A percentile compares a stretch with the other conserved stretches of the same genome.
phyloP scores from a whole-genome alignment of 2,329 filamentous ascomycete species.

The Trichoderma lentiforme region DNA sequence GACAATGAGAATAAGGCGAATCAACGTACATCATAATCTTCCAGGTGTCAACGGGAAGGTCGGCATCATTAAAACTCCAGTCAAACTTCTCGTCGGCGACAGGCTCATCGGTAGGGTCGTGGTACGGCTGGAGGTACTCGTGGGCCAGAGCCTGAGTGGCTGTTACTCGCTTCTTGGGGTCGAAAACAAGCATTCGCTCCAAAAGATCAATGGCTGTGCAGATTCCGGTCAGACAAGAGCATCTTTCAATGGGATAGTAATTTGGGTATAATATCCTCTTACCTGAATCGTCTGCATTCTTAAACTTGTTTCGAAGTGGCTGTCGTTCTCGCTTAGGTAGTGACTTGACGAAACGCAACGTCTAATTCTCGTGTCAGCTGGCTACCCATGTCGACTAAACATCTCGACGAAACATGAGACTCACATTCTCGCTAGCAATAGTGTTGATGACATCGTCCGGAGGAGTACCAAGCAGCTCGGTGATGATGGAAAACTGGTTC shows the following conservation, averaged over 20 bases:
- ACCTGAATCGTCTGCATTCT: constrained; percentile 87
- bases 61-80: constrained; percentile 99
- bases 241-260: background rate
- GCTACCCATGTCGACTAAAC: background rate
- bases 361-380: constrained; percentile 51
- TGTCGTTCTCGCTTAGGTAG: constrained; percentile 91
- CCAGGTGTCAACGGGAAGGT: constrained; percentile 98
- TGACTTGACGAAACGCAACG: constrained; percentile 93
- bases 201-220: constrained; percentile 79
- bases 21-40: constrained; percentile 96
- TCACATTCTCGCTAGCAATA: constrained; percentile 95
- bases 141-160: constrained; percentile 83
- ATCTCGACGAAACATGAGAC: constrained; percentile 28
- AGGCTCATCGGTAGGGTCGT: constrained; percentile 95
- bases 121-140: constrained; percentile 92
- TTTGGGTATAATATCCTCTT: constrained; percentile 30
- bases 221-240: background rate
- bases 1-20: background rate
- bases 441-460: constrained; percentile 98
- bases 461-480: constrained; percentile 90
- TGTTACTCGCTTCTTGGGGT: constrained; percentile 92
- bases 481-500: constrained; percentile 99
- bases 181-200: constrained; percentile 96
- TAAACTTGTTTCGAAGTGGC: constrained; percentile 84
- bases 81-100: constrained; percentile 97